Evolutionary conservation across 768 basidiomycete genomes (phyloP), one percentile per base, ranked within the genome.

Genomic region (Termitomyces sp.): DNA sequence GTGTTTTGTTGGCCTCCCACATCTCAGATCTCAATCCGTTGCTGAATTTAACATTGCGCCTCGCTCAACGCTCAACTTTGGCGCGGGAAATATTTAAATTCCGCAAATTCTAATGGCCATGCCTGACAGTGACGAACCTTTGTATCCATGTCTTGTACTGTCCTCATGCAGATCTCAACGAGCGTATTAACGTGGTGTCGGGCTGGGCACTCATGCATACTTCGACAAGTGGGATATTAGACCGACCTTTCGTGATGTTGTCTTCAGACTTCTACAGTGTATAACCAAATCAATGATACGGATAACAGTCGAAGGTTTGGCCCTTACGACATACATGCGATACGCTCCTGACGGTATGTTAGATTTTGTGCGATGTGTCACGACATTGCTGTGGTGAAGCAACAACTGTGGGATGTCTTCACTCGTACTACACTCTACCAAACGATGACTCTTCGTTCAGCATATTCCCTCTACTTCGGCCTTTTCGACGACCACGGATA

Each of bases 101-200:
- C n/a, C 13, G 8, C 14, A 26, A 28, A 47, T 6, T 16, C 26
- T 2, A n/a, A 28, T 47, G 23, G 40, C 40, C 1, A 18, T 23
- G 23, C 23, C 23, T 23, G 23, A 23, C 23, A 23, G 23, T 44
- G 23, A 44, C 20, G 18, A 44, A 23, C 43, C 12, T 44, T 13
- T 20, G 14, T 44, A 91, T 66, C 88, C 88, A 43, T 79, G 91
- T 16, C 82, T 93, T 12, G 91, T 92, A 50, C 89, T 92, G 89
- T 44, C 23, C 9, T 44, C 89, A 0, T 92, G 91, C 65, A 89
- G 87, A 5, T 92, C 91, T 73, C 89, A 92, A 63, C 86, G 91
- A 64, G 89, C 89, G 1, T 90, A 83, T 70, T 82, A 85, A 63
- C 81, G 86, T 7, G 87, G 89, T 1, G 79, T 89, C 35, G 77